Evolutionary conservation across 441 rosid genomes (phyloP), one percentile per base, ranked within the genome.

Genomic region (Populus hybrid): DNA sequence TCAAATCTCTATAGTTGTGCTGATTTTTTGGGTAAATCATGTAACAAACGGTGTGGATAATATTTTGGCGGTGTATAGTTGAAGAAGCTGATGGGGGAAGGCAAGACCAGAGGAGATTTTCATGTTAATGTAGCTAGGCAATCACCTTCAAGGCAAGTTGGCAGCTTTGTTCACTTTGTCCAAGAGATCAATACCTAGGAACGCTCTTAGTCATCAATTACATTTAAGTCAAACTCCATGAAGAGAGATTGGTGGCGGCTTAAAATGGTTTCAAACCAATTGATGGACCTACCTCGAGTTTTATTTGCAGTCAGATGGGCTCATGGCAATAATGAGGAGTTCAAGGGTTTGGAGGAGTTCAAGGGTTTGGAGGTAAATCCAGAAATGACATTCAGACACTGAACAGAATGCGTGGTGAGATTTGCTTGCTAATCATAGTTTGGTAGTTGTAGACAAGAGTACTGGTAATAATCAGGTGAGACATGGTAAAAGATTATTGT

Each of bases 261-360:
- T 81, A 61, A 94, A 89, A 75, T 94, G 94, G 97, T 92, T 92
- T 86, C 88, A 93, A 53, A 93, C 87, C 79, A 92, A 85, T 85
- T 83, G 92, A 16, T 94, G 98, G 96, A 82, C 98, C 67, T 94
- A 90, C 82, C 94, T 94, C 78, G 97, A 97, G 38, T 95, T 95
- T 80, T 92, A 90, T 81, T 91, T 94, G 21, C 99, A 95, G 88
- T 95, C 59, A 85, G 90, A 81, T 95, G 99, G 98, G 98, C 99
- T 73, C 97, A 95, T 82, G 96, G 88, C 70, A 85, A 90, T 88
- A 89, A 93, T 76, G 83, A 85, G 74, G 92, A 32, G 89, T 90
- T 82, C 84, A 88, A 14, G 94, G 89, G 36, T 91, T 95, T 81
- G 88, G 83, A 85, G 74, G 92, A 32, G 89, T 90, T 82, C 84